Evolutionary conservation across 495 filamentous ascomycete genomes (phyloP).

Genomic region (Penicillium coprophilum): DNA sequence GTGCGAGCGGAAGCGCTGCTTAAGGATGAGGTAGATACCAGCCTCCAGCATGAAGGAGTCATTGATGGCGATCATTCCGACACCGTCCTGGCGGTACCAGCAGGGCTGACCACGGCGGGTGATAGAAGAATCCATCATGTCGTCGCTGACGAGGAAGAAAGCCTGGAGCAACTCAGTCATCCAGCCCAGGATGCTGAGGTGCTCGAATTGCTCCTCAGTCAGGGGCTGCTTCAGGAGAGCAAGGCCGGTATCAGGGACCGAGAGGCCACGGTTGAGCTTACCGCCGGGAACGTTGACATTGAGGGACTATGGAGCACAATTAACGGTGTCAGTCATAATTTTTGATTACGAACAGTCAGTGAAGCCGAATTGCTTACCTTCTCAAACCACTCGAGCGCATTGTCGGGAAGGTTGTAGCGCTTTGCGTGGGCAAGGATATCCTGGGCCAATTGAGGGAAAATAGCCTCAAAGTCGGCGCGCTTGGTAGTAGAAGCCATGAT

Average conservation of each 20-base stretch:
- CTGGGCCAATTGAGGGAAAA: constrained; percentile 78
- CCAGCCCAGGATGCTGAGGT: constrained; percentile 86
- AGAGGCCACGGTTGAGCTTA: constrained; percentile 99
- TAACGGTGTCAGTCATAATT: not conserved
- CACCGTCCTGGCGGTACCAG: constrained; percentile 86
- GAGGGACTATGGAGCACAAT: constrained; percentile 55
- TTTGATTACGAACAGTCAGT: not conserved
- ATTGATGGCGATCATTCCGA: constrained; percentile 96
- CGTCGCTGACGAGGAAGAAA: constrained; percentile 97
- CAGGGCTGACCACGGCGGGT: constrained; percentile 91
- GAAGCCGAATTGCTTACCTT: constrained; percentile 54
- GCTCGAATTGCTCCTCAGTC: constrained; percentile 76
- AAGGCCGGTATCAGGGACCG: constrained; percentile 85
- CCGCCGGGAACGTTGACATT: constrained; percentile 85
- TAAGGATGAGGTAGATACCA: constrained; percentile 84
- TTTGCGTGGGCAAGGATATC: constrained; percentile 73
- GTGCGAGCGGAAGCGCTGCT: constrained; percentile 87
- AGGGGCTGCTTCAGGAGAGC: constrained; percentile 73
- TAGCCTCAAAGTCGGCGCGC: constrained; percentile 78
- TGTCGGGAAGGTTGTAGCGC: constrained; percentile 75
- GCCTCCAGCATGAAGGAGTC: constrained; percentile 95
- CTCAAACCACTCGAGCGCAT: constrained; percentile 84
- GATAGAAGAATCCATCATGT: constrained; percentile 95
- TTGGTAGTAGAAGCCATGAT: constrained; percentile 66
- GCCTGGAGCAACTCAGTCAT: constrained; percentile 96